These are phyloP conservation scores for Colletotrichum shisoi DNA, from an alignment of 2,329 filamentous ascomycete species.

Conservation along the genomic window DNA sequence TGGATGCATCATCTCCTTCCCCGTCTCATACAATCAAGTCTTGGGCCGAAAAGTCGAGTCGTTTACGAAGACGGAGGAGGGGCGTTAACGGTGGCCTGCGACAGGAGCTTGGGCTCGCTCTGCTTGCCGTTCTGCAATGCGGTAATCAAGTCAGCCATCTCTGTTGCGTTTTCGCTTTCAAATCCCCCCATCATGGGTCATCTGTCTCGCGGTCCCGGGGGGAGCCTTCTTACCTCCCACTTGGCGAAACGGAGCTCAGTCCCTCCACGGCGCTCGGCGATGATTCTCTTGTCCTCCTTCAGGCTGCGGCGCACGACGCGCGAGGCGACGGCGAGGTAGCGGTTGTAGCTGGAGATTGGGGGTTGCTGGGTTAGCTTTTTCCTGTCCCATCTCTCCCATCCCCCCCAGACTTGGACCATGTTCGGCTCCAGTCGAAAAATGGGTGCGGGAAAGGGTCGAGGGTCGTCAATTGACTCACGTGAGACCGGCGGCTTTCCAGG, in stretches of 20 bases:
- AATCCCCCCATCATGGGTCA: neutral
- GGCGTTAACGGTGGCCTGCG: conserved; percentile 59
- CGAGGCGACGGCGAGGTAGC: conserved; percentile 94
- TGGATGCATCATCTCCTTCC: neutral
- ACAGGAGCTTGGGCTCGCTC: conserved; percentile 80
- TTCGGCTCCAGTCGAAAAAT: neutral
- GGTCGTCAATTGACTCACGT: conserved; percentile 70
- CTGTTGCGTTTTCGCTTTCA: conserved; percentile 3
- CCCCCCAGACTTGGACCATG: neutral
- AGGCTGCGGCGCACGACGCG: conserved; percentile 95
- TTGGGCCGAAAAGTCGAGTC: conserved; percentile 34
- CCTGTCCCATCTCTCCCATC: conserved; percentile 6
- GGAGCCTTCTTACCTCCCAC: conserved; percentile 79
- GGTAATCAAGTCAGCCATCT: conserved; percentile 43
- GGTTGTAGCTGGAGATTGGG: conserved; percentile 84
- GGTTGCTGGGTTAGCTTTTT: conserved; percentile 48
- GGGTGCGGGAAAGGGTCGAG: conserved; percentile 5
- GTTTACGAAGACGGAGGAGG: conserved; percentile 51
- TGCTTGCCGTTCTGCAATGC: conserved; percentile 89
- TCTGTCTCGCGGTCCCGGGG: conserved; percentile 12
- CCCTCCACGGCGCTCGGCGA: conserved; percentile 87
- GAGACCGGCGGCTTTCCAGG: conserved; percentile 97
- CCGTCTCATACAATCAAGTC: conserved; percentile 12
- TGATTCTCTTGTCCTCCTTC: conserved; percentile 91
- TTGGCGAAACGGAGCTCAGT: conserved; percentile 89